Conservation (phyloP, 768 basidiomycete species). For the Lentinula lateritia region DNA sequence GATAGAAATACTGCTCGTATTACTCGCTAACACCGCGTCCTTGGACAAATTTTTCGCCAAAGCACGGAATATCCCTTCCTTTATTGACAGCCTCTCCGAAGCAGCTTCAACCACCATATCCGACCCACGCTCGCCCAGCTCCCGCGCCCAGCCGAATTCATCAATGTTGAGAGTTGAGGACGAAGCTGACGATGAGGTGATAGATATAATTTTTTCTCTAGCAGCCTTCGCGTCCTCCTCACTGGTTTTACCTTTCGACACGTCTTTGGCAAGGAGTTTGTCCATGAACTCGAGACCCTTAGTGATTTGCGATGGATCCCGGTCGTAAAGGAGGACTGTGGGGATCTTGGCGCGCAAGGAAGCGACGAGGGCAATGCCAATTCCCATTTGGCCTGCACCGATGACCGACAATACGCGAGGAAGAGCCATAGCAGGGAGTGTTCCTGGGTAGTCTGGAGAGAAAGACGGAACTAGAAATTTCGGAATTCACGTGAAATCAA, state of each 20-base stretch:
- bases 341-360: slow-evolving; percentile 82
- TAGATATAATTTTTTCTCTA: slow-evolving; percentile 45
- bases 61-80: slow-evolving; percentile 68
- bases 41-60: slow-evolving; percentile 66
- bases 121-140: not conserved
- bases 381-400: slow-evolving; percentile 86
- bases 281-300: slow-evolving; percentile 73
- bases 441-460: no score
- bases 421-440: not conserved
- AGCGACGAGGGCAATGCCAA: slow-evolving; percentile 86
- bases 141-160: not conserved
- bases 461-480: no score
- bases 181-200: not conserved
- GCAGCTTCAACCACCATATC: slow-evolving; percentile 53
- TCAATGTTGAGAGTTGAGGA: slow-evolving; percentile 29
- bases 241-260: slow-evolving; percentile 73
- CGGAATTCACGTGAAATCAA: not conserved
- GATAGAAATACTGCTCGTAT: slow-evolving; percentile 92
- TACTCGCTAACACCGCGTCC: slow-evolving; percentile 79
- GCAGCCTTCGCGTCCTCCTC: slow-evolving; percentile 70
- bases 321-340: slow-evolving; percentile 74
- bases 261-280: slow-evolving; percentile 84
- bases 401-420: slow-evolving; percentile 65
- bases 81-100: slow-evolving; percentile 76
- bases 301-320: slow-evolving; percentile 64